Percentiles rank a stretch among this genome's conserved stretches.
phyloP scores from a whole-genome alignment of 2,329 filamentous ascomycete genomes.

The Fonsecaea monophora region DNA sequence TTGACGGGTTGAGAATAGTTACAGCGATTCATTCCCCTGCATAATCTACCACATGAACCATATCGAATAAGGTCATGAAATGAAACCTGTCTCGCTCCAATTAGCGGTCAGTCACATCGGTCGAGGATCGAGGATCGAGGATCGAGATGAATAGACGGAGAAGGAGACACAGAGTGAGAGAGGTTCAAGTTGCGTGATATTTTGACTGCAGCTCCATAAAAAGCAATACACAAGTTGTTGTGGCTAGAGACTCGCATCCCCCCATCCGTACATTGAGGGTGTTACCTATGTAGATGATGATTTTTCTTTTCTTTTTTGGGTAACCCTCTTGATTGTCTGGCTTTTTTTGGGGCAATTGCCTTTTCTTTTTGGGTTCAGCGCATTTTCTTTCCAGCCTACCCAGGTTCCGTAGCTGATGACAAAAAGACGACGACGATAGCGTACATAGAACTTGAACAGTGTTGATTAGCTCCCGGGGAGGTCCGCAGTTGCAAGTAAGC shows the following conservation, averaged over 20 bases:
- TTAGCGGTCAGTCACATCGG: background rate
- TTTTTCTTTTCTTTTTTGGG: background rate
- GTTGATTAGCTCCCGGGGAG: background rate
- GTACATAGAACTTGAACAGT: conserved; percentile 2
- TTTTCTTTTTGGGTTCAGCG: background rate
- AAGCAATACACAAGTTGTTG: background rate
- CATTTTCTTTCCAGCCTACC: conserved; percentile 2
- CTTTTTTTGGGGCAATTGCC: background rate
- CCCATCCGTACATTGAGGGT: background rate
- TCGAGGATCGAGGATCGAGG: background rate
- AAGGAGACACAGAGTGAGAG: background rate
- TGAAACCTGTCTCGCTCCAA: background rate
- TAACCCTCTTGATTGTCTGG: background rate
- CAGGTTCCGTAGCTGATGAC: background rate
- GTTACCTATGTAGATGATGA: background rate
- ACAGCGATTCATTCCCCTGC: background rate
- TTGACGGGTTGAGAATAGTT: background rate
- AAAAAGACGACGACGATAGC: background rate
- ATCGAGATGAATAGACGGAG: too few relatives aligned
- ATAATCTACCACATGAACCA: background rate
- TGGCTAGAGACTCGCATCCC: conserved; percentile 1
- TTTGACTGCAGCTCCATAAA: background rate
- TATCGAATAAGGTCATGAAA: background rate
- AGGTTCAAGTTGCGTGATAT: background rate
- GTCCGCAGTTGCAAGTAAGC: background rate